Conservation (phyloP, 2,329 filamentous ascomycete genomes). For the Rachicladosporium sp. region DNA sequence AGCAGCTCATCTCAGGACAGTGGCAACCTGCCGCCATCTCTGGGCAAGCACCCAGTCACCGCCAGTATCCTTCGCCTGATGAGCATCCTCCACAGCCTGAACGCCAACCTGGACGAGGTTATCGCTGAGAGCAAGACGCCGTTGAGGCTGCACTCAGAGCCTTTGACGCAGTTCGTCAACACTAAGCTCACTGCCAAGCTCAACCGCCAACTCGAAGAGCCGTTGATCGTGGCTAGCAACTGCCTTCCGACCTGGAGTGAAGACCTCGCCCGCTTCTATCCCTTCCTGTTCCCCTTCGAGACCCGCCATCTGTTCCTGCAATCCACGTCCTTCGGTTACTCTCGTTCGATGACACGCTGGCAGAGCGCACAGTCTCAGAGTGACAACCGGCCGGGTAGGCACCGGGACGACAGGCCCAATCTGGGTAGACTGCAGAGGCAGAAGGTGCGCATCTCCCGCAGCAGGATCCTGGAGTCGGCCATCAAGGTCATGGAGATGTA, state of each 20-base stretch:
- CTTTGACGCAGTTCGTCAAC: slow-evolving; percentile 89
- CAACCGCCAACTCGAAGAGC: slow-evolving; percentile 92
- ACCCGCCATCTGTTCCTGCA: slow-evolving; percentile 93
- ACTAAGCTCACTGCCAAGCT: slow-evolving; percentile 96
- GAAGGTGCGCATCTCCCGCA: slow-evolving; percentile 92
- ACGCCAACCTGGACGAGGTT: slow-evolving; percentile 86
- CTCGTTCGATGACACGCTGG: slow-evolving; percentile 94
- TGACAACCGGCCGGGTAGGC: slow-evolving; percentile 68
- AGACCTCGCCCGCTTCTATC: slow-evolving; percentile 82
- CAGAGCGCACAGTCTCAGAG: slow-evolving; percentile 67
- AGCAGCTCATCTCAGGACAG: slow-evolving; percentile 39
- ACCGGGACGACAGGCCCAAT: slow-evolving; percentile 79
- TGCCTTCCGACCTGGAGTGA: slow-evolving; percentile 94
- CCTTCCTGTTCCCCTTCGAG: slow-evolving; percentile 96
- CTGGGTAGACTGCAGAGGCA: slow-evolving; percentile 84
- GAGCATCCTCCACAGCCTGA: slow-evolving; percentile 82
- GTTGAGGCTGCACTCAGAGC: slow-evolving; percentile 63
- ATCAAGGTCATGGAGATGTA: slow-evolving; percentile 99
- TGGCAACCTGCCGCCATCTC: slow-evolving; percentile 59
- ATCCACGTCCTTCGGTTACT: slow-evolving; percentile 96
- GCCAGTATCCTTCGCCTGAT: slow-evolving; percentile 78
- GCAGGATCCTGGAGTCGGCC: slow-evolving; percentile 90
- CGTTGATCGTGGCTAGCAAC: slow-evolving; percentile 90
- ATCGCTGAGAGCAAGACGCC: slow-evolving; percentile 63
- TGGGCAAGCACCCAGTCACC: slow-evolving; percentile 73